Evolutionary conservation across 176 grass and related monocot genomes (phyloP).

Genomic region (Areca catechu): DNA sequence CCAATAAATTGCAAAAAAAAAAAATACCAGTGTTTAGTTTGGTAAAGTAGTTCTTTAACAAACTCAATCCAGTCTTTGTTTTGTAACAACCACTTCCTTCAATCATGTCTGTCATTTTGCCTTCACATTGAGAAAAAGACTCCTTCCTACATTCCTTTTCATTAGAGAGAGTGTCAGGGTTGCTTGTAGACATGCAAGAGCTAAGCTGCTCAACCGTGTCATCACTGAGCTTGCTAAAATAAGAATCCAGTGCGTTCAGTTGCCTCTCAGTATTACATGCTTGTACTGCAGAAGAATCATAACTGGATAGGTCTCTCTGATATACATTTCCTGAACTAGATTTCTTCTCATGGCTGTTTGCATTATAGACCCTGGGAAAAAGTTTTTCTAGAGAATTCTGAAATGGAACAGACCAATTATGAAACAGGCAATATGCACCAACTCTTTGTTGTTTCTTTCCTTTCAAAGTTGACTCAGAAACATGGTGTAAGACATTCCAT

Average conservation of each 20-base stretch:
- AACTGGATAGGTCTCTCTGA: slow-evolving; percentile 6
- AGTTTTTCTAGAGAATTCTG: no score
- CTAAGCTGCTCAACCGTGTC: slow-evolving; percentile 1
- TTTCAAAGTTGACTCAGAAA: slow-evolving; percentile 8
- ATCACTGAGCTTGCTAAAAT: slow-evolving; percentile 32
- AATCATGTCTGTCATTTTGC: slow-evolving; percentile 10
- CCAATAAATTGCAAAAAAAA: slow-evolving; percentile 1
- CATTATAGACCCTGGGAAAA: slow-evolving; percentile 14
- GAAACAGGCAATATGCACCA: background rate
- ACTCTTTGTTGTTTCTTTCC: background rate
- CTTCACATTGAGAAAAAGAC: background rate
- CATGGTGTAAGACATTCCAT: background rate
- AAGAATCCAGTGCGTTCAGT: slow-evolving; percentile 30
- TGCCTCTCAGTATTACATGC: slow-evolving; percentile 19
- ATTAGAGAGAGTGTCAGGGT: background rate
- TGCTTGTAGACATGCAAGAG: slow-evolving; percentile 1
- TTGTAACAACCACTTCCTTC: slow-evolving; percentile 6
- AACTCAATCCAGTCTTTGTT: slow-evolving; percentile 13
- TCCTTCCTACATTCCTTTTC: background rate
- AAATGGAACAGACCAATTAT: slow-evolving; percentile 2
- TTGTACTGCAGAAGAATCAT: slow-evolving; percentile 6
- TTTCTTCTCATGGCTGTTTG: slow-evolving; percentile 10
- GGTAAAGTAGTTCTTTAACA: slow-evolving; percentile 19
- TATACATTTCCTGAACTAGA: slow-evolving; percentile 7
- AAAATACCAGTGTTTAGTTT: slow-evolving; percentile 27